Evolutionary conservation across 2,329 filamentous ascomycete species (phyloP), one percentile per base, ranked within the genome.

Genomic region (Cordyceps javanica): DNA sequence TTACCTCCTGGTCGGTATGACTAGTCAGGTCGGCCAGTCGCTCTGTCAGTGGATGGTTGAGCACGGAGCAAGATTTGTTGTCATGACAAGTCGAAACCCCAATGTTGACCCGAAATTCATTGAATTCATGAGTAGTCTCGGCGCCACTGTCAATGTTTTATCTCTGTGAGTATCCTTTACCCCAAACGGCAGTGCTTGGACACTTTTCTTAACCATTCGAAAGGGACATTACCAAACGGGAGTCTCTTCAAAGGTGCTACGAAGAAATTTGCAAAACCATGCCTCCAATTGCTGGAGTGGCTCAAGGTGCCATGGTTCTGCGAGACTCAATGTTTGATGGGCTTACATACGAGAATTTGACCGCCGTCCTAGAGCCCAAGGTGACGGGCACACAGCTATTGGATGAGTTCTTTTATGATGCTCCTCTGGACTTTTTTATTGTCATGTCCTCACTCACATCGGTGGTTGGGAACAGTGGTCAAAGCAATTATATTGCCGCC

Each of bases 401-500:
- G 1, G 65, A 74, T 42, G 61, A 66, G 3, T 11, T 70, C 1
- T 71, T 75, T 52, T 38, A 55, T 25, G 50, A 67, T 7, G 39
- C 58, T 1, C 32, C 60, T 0, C 64, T 75, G n/a, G 72, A 75
- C 45, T 74, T 73, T 61, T 74, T 74, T 62, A 62, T 75, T 48
- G 38, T 70, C 14, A 68, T 73, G 49, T 71, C 69, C 1, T 75
- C 72, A 0, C 26, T 69, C 1, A 57, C 64, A 0, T 46, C 46
- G 2, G 60, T 70, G 3, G 55, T 64, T 5, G 72, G 72, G 3
- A 70, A 69, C 48, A 25, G 45, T 8, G 68, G 66, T 6, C 78
- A 82, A 61, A 61, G 69, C 3, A 77, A 73, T 60, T 82, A 82
- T 59, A 64, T 67, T 0, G 74, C 75, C 0, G 77, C 73, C 3